Evolutionary conservation across 176 grass and related monocot species (phyloP).

Genomic region (Cenchrus fungigraminus): DNA sequence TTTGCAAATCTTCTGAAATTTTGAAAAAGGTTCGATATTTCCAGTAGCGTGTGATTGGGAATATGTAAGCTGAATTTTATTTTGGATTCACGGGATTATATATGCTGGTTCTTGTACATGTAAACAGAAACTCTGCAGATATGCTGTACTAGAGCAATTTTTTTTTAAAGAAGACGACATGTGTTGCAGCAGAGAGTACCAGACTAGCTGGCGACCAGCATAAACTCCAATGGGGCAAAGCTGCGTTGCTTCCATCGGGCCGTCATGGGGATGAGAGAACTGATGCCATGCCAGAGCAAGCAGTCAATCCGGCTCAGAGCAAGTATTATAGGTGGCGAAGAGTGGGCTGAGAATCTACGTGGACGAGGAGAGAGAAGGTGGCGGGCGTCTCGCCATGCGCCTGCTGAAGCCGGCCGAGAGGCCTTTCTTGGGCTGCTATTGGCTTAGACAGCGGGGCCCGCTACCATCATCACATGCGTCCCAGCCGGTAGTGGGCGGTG

Average conservation of each 20-base stretch:
- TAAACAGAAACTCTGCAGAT: neutral
- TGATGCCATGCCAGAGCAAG: neutral
- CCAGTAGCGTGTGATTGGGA: neutral
- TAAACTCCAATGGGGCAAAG: neutral
- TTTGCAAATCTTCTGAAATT: neutral
- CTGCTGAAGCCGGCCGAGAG: too few relatives aligned
- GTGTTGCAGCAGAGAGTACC: neutral
- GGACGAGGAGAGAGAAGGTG: too few relatives aligned
- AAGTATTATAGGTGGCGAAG: too few relatives aligned
- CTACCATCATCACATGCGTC: too few relatives aligned
- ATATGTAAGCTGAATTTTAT: neutral
- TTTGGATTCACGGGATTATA: neutral
- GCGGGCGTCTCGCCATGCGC: too few relatives aligned
- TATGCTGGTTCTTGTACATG: neutral
- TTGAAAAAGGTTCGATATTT: neutral
- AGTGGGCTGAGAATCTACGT: too few relatives aligned
- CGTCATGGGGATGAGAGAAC: neutral
- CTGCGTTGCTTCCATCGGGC: constrained; percentile 16
- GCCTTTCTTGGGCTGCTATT: too few relatives aligned
- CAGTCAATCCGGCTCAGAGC: neutral
- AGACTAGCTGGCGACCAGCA: too few relatives aligned
- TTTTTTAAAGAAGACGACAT: neutral
- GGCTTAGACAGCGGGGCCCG: too few relatives aligned
- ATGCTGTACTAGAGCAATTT: neutral
- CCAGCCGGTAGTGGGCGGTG: too few relatives aligned